Evolutionary conservation across 2,329 filamentous ascomycete genomes (phyloP), one percentile per base, ranked within the genome.

Genomic region (Colletotrichum sidae): DNA sequence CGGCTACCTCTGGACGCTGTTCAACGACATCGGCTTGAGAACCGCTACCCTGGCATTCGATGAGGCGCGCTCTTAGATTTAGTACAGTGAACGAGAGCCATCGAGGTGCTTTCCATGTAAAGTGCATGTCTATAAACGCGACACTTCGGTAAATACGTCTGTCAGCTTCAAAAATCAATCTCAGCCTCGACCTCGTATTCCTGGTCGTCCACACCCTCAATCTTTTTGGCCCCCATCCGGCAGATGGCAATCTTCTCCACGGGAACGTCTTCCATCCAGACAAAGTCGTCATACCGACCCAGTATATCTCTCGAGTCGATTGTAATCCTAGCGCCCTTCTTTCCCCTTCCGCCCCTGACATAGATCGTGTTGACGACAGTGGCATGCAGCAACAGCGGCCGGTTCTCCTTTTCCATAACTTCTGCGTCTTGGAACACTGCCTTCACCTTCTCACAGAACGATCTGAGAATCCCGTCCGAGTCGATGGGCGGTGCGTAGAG

Each of bases 341-440:
- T 56, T 56, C 53, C 73, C 51, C 63, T 72, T 68, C 60, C 68
- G 55, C 76, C 76, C 72, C 84, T 86, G 47, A 88, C 88, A 74
- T 97, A 96, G 12, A 94, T 87, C 0, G 94, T 96, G 76, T 97
- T 97, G 55, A 96, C 79, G 4, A 97, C 80, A 0, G 95, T 97
- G 15, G 92, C 93, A 74, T 97, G 95, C 55, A 97, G 78, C 17
- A 92, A 84, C 67, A 97, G 76, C 7, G 88, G 85, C 59, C 92
- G 80, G 11, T 80, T 78, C 34, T 92, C 89, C 1, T 81, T 78
- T 0, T 82, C 73, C 72, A 94, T 79, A 9, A 92, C 76, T 2
- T 83, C 88, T 0, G 80, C 79, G 2, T 85, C 79, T 15, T 78
- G 78, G 70, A 94, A 93, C 1, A 70, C 68, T 0, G 77, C 72